Percentiles rank a stretch among this genome's conserved stretches.
Conservation (phyloP, 139 green algal species). For the Volvox reticuliferus region DNA sequence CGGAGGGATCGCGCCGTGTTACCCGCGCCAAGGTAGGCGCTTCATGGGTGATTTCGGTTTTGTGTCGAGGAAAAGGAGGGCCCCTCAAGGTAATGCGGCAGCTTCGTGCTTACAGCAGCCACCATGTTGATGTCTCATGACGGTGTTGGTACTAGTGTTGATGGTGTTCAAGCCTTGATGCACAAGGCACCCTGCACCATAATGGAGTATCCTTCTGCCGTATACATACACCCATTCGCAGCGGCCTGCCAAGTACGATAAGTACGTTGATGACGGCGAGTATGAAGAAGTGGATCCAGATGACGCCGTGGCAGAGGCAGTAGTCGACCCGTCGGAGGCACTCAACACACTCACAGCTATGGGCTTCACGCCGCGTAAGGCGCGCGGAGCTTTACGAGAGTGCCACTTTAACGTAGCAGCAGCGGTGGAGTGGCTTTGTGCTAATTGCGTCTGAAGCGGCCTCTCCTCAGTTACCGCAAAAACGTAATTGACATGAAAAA, state of each 20-base stretch:
- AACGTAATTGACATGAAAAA: no score
- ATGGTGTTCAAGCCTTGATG: no score
- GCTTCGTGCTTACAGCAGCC: no score
- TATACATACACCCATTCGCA: background rate
- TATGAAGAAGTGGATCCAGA: conserved; percentile 11
- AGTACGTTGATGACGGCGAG: conserved; percentile 27
- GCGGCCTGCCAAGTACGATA: conserved; percentile 10
- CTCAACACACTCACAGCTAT: conserved; percentile 62
- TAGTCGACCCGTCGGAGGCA: background rate
- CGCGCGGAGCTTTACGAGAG: conserved; percentile 78
- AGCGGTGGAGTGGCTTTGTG: conserved; percentile 77
- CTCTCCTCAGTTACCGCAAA: no score
- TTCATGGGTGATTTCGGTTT: no score
- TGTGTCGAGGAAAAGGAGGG: no score
- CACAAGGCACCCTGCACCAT: no score
- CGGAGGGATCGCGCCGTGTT: background rate
- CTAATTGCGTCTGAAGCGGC: conserved; percentile 29
- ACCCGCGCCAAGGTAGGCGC: conserved; percentile 3
- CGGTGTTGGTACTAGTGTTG: no score
- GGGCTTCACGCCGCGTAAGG: conserved; percentile 78
- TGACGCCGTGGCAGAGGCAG: background rate
- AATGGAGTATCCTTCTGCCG: no score
- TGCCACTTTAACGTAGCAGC: conserved; percentile 63
- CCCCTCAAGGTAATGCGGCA: no score
- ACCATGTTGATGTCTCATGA: no score